phyloP scores from a whole-genome alignment of 1,284 basidiomycete genomes.

The Rhizopogon hawkerae region DNA sequence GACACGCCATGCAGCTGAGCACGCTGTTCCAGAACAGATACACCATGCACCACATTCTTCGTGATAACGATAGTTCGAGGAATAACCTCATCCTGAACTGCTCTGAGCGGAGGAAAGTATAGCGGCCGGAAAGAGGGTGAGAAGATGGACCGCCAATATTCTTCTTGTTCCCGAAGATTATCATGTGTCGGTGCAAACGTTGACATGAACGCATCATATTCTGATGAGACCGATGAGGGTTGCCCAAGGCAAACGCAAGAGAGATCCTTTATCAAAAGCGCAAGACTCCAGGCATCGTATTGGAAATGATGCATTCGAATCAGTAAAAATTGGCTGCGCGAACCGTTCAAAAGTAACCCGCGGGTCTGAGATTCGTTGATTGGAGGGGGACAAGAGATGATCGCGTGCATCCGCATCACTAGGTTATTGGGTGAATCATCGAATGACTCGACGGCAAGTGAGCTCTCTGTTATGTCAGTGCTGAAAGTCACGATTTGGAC shows the following conservation, averaged over 20 bases:
- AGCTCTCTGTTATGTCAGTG: conserved; percentile 12
- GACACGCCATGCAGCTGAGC: conserved; percentile 29
- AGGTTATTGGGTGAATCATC: conserved; percentile 22
- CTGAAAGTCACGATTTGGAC: conserved; percentile 34
- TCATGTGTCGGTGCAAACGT: conserved; percentile 19
- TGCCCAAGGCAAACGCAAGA: conserved; percentile 28
- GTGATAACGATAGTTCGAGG: conserved; percentile 18
- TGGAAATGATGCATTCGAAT: conserved; percentile 43
- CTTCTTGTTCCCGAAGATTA: conserved; percentile 26
- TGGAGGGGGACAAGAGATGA: conserved; percentile 31
- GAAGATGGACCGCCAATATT: conserved; percentile 35
- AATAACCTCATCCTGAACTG: neutral
- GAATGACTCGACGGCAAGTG: conserved; percentile 13
- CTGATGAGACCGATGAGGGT: conserved; percentile 21
- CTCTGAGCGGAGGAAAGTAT: conserved; percentile 27
- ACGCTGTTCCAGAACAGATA: conserved; percentile 19
- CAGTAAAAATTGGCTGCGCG: conserved; percentile 27
- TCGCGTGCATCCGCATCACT: conserved; percentile 25
- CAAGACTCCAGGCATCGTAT: conserved; percentile 44
- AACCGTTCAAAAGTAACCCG: conserved; percentile 27
- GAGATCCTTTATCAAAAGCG: conserved; percentile 36
- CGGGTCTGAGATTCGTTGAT: conserved; percentile 27
- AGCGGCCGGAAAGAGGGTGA: conserved; percentile 22
- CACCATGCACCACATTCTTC: conserved; percentile 16
- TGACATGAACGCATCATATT: conserved; percentile 29